Conservation (phyloP, 208 protist genomes). For the Acanthamoeba pearcei region DNA sequence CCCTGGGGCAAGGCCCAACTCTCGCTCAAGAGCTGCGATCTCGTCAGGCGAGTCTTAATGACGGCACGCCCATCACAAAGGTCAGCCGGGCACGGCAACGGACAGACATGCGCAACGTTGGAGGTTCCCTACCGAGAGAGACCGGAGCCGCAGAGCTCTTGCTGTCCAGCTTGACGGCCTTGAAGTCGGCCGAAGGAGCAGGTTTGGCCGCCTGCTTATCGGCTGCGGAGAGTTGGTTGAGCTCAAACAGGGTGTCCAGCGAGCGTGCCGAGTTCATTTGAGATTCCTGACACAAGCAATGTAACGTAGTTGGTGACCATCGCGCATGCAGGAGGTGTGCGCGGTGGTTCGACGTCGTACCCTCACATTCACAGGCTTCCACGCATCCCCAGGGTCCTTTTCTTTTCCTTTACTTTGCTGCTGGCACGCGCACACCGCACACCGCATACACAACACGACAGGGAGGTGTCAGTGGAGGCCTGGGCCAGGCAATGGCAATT, state of each 20-base stretch:
- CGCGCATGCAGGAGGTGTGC: not conserved
- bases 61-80: too few species aligned
- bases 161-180: not conserved
- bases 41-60: not conserved
- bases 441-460: not conserved
- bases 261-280: not conserved
- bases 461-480: not conserved
- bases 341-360: not conserved
- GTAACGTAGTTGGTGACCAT: too few species aligned
- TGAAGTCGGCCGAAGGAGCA: not conserved
- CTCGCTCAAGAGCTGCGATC: not conserved
- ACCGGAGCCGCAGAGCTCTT: not conserved
- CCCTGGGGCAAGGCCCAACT: not conserved
- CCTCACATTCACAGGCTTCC: not conserved
- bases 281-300: not conserved
- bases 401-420: conserved; percentile 12
- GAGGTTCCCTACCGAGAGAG: not conserved
- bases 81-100: too few species aligned
- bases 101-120: not conserved
- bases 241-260: conserved; percentile 15
- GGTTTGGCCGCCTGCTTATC: not conserved
- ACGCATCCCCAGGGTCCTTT: not conserved
- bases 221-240: not conserved
- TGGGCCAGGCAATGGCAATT: not conserved
- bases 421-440: too few species aligned